Percentiles rank a stretch among this genome's conserved stretches.
Conservation (phyloP, 2,329 filamentous ascomycete species). For the Sporothrix phasma region DNA sequence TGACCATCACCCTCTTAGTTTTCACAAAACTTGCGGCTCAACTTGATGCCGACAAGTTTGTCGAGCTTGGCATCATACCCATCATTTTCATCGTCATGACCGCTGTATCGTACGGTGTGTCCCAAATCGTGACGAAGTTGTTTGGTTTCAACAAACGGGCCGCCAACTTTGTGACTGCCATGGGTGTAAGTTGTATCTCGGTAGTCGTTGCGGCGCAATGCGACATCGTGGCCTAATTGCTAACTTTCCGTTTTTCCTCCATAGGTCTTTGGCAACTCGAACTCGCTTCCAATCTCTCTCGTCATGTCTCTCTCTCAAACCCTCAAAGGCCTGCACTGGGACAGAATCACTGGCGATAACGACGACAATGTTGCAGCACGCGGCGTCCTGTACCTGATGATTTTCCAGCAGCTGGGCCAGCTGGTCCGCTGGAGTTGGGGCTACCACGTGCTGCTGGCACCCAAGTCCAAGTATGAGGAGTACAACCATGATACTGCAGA, state of each 20-base stretch:
- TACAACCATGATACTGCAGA: constrained; percentile 46
- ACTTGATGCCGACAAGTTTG: constrained; percentile 79
- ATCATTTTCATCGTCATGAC: constrained; percentile 87
- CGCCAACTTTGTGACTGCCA: constrained; percentile 89
- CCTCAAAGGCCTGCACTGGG: constrained; percentile 85
- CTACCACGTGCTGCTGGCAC: constrained; percentile 86
- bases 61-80: constrained; percentile 89
- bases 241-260: not conserved
- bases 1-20: constrained; percentile 42
- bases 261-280: constrained; percentile 90
- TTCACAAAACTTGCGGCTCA: constrained; percentile 96
- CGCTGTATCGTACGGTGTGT: constrained; percentile 70
- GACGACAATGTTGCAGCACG: constrained; percentile 89
- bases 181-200: constrained; percentile 49
- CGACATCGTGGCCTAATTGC: not conserved
- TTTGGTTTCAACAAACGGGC: constrained; percentile 79
- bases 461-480: constrained; percentile 61
- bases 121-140: constrained; percentile 57
- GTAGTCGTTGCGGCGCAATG: not conserved
- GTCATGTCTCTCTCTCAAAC: constrained; percentile 91
- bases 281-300: constrained; percentile 92
- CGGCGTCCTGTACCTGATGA: constrained; percentile 88
- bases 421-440: constrained; percentile 97
- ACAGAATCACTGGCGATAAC: constrained; percentile 80
- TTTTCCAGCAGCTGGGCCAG: constrained; percentile 96